Evolutionary conservation across 164 flowering plant species (phyloP).

Genomic region (Malania oleifera): DNA sequence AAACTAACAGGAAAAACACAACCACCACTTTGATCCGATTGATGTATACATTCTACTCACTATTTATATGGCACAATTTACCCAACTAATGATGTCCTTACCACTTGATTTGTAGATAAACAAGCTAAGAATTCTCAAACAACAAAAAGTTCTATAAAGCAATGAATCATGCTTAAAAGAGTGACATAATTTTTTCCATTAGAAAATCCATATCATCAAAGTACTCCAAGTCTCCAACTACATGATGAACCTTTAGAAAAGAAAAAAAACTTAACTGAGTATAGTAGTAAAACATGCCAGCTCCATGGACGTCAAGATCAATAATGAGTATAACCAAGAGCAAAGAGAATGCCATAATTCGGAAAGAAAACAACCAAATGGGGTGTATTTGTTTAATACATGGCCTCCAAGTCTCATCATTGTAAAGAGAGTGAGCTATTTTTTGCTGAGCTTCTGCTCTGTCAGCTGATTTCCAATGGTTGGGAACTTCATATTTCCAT

Average conservation of each 20-base stretch:
- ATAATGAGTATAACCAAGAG: constrained; percentile 18
- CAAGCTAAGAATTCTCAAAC: too few relatives aligned
- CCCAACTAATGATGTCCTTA: too few relatives aligned
- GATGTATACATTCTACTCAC: too few relatives aligned
- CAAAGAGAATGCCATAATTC: constrained; percentile 24
- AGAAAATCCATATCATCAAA: too few relatives aligned
- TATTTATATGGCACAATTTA: too few relatives aligned
- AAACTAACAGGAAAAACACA: too few relatives aligned
- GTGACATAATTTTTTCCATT: background rate
- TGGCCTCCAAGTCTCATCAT: constrained; percentile 30
- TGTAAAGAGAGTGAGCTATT: background rate
- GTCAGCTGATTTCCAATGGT: background rate
- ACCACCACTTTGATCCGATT: too few relatives aligned
- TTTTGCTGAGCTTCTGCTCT: constrained; percentile 7
- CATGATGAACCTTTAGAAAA: background rate
- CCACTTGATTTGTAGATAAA: too few relatives aligned
- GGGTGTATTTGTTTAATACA: constrained; percentile 34
- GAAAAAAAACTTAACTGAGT: constrained; percentile 30
- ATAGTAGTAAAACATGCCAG: constrained; percentile 21
- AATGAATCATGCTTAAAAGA: too few relatives aligned
- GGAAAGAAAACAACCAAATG: constrained; percentile 27
- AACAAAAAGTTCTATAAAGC: background rate
- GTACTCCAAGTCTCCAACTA: too few relatives aligned
- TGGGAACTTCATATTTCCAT: constrained; percentile 26
- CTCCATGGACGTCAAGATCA: constrained; percentile 16